Percentiles rank a stretch among this genome's conserved stretches.
These are phyloP conservation scores for Hylodesmum podocarpum DNA, from an alignment of 306 rosid genomes.

Conservation along the genomic window DNA sequence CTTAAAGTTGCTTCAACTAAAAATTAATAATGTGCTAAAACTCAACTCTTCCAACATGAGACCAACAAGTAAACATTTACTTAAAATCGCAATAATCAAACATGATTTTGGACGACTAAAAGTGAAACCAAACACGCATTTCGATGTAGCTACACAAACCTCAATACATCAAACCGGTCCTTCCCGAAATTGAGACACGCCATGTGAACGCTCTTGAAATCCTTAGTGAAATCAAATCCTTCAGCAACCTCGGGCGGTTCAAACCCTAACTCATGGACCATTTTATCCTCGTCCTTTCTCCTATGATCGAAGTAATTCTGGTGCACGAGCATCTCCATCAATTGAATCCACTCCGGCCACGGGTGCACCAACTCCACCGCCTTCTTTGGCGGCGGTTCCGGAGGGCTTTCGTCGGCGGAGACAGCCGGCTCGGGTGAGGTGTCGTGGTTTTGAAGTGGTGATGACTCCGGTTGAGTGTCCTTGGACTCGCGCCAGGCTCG, in stretches of 20 bases:
- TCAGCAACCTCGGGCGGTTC: slow-evolving; percentile 31
- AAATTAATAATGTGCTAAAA: no score
- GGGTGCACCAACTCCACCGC: slow-evolving; percentile 84
- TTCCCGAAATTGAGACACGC: slow-evolving; percentile 89
- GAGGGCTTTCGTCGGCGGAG: neutral
- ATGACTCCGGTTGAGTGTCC: slow-evolving; percentile 33
- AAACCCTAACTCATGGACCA: slow-evolving; percentile 68
- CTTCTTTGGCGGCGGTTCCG: slow-evolving; percentile 22
- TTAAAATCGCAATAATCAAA: no score
- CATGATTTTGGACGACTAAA: no score
- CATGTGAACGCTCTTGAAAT: slow-evolving; percentile 64
- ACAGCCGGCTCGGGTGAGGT: neutral
- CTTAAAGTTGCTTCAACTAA: no score
- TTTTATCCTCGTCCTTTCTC: slow-evolving; percentile 74
- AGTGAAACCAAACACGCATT: no score
- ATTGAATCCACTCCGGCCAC: slow-evolving; percentile 97
- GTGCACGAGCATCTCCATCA: slow-evolving; percentile 87
- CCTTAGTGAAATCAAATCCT: slow-evolving; percentile 60
- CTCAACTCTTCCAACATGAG: no score
- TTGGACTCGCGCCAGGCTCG: slow-evolving; percentile 85
- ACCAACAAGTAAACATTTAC: no score
- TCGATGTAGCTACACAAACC: slow-evolving; percentile 58
- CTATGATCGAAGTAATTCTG: slow-evolving; percentile 87
- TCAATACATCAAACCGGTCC: slow-evolving; percentile 85
- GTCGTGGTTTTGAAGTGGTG: slow-evolving; percentile 26